phyloP scores from a whole-genome alignment of 805 yeast genomes.

The Wickerhamiella hasegawae region DNA sequence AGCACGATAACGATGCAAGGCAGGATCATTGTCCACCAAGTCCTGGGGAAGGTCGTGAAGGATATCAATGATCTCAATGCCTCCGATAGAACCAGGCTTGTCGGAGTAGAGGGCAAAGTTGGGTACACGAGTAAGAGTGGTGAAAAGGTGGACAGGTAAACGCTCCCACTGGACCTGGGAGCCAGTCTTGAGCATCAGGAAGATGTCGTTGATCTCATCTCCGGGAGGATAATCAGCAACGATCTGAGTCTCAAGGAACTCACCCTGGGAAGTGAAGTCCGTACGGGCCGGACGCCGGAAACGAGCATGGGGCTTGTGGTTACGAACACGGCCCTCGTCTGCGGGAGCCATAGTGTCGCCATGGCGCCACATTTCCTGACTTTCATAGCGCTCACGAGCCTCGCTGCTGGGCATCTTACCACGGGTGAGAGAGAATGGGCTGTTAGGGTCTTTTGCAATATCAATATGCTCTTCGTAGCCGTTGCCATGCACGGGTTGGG shows the following conservation, averaged over 20 bases:
- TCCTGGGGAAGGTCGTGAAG: slow-evolving; percentile 14
- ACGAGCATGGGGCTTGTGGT: background rate
- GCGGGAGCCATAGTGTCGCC: background rate
- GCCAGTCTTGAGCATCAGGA: slow-evolving; percentile 24
- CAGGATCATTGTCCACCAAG: slow-evolving; percentile 7
- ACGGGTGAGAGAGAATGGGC: background rate
- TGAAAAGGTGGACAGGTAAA: slow-evolving; percentile 22
- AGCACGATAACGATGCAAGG: slow-evolving; percentile 16
- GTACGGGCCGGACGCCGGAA: background rate
- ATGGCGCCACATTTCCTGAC: slow-evolving; percentile 4
- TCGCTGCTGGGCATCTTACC: background rate
- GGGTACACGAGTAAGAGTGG: slow-evolving; percentile 21
- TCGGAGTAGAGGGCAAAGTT: slow-evolving; percentile 23
- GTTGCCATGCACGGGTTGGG: no score
- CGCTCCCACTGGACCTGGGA: slow-evolving; percentile 22
- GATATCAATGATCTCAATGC: slow-evolving; percentile 20
- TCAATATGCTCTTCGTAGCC: no score
- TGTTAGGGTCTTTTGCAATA: background rate
- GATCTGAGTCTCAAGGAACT: slow-evolving; percentile 1
- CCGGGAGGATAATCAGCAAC: slow-evolving; percentile 2
- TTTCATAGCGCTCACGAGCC: slow-evolving; percentile 4
- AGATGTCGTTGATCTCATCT: slow-evolving; percentile 9
- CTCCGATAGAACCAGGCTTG: slow-evolving; percentile 18
- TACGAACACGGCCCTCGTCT: background rate
- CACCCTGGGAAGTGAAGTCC: background rate